Conservation (phyloP, 495 filamentous ascomycete genomes). For the Physcia stellaris region DNA sequence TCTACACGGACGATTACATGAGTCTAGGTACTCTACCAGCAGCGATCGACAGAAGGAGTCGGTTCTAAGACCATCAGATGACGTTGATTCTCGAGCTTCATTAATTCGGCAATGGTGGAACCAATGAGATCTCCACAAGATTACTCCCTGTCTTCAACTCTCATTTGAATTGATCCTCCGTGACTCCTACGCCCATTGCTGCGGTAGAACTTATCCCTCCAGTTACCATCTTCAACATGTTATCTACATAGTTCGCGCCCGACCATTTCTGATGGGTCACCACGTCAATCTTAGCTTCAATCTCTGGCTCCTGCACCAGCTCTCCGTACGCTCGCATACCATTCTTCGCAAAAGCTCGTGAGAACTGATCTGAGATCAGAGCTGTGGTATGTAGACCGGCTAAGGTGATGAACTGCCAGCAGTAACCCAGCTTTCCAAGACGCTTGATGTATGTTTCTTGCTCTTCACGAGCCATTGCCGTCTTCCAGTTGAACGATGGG, state of each 20-base stretch:
- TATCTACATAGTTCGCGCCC: slow-evolving; percentile 87
- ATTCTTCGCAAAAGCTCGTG: slow-evolving; percentile 60
- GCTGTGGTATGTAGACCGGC: slow-evolving; percentile 95
- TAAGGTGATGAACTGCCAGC: slow-evolving; percentile 99
- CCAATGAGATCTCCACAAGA: too few relatives aligned
- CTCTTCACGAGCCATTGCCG: slow-evolving; percentile 83
- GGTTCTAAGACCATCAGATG: too few relatives aligned
- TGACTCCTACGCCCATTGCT: slow-evolving; percentile 96
- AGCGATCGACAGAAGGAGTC: too few relatives aligned
- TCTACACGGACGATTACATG: too few relatives aligned
- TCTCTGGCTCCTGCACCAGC: slow-evolving; percentile 94
- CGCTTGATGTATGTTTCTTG: slow-evolving; percentile 96
- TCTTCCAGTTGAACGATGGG: slow-evolving; percentile 98
- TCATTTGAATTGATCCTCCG: slow-evolving; percentile 84
- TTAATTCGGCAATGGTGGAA: too few relatives aligned
- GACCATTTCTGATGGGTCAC: slow-evolving; percentile 99
- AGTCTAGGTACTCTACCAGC: too few relatives aligned
- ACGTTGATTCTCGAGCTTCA: too few relatives aligned
- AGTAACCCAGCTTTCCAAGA: slow-evolving; percentile 79
- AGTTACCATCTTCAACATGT: slow-evolving; percentile 91
- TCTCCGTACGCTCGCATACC: slow-evolving; percentile 98
- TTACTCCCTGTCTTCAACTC: too few relatives aligned
- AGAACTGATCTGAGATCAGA: slow-evolving; percentile 77
- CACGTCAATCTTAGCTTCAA: slow-evolving; percentile 77
- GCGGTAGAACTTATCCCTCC: slow-evolving; percentile 83